Evolutionary conservation across 2,329 filamentous ascomycete species (phyloP).

Genomic region (Xylariaceae sp.): DNA sequence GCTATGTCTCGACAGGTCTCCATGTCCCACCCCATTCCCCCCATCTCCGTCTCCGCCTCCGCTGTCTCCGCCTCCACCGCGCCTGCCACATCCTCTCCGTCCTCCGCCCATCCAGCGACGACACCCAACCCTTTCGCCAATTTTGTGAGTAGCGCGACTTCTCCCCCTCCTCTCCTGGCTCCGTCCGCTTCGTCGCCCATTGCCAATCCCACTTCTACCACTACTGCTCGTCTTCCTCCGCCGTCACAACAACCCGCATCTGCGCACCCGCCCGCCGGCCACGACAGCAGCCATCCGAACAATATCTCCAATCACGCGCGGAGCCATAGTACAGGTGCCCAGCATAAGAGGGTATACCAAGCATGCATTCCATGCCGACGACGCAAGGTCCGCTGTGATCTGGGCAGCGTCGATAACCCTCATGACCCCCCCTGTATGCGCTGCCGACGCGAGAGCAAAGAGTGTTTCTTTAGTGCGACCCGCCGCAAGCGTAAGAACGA

Average conservation of each 20-base stretch:
- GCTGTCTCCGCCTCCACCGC: neutral
- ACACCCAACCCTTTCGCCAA: constrained; percentile 1
- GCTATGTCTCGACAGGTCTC: constrained; percentile 11
- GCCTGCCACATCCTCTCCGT: neutral
- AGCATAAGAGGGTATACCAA: constrained; percentile 59
- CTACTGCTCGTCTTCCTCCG: neutral
- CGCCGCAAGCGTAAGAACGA: constrained; percentile 81
- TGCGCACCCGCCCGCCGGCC: constrained; percentile 1
- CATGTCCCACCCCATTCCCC: constrained; percentile 10
- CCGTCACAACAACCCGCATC: constrained; percentile 1
- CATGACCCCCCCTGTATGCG: constrained; percentile 90
- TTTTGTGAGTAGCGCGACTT: neutral
- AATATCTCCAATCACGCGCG: constrained; percentile 5
- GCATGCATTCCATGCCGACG: constrained; percentile 58
- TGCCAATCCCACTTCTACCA: neutral
- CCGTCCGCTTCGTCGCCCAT: no score
- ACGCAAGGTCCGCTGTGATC: constrained; percentile 57
- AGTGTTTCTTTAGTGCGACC: constrained; percentile 95
- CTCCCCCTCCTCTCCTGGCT: no score
- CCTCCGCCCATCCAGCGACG: constrained; percentile 6
- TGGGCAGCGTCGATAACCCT: constrained; percentile 82
- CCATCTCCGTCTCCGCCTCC: constrained; percentile 2
- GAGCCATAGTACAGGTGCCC: constrained; percentile 22
- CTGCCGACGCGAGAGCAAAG: constrained; percentile 90
- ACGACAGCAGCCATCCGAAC: constrained; percentile 1